A percentile compares a stretch with the other conserved stretches of the same genome.
phyloP scores from a whole-genome alignment of 345 rosid species.

The Aethionema arabicum region DNA sequence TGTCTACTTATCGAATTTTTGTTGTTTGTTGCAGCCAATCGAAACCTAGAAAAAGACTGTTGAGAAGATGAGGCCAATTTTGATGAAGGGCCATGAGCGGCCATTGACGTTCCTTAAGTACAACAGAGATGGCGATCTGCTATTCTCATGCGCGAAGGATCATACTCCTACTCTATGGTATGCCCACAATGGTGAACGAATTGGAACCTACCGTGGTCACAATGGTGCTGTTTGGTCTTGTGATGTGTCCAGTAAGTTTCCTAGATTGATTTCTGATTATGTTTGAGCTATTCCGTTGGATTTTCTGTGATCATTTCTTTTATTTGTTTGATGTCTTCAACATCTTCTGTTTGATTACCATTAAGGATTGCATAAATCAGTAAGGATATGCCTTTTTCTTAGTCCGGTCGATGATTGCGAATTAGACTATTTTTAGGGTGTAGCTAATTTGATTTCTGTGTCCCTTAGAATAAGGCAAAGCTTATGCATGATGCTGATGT shows the following conservation, averaged over 20 bases:
- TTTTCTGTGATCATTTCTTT: too few relatives aligned
- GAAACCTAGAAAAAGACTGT: background rate
- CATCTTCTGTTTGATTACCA: too few relatives aligned
- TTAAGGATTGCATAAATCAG: too few relatives aligned
- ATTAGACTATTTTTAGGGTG: constrained; percentile 1
- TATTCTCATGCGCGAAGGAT: constrained; percentile 95
- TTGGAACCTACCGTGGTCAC: constrained; percentile 96
- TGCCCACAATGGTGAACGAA: constrained; percentile 93
- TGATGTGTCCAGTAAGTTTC: constrained; percentile 66
- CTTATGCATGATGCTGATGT: too few relatives aligned
- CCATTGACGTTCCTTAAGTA: constrained; percentile 86
- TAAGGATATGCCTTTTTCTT: too few relatives aligned
- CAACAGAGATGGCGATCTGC: constrained; percentile 88
- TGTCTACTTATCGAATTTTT: too few relatives aligned
- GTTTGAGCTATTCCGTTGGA: too few relatives aligned
- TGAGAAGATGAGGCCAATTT: constrained; percentile 73
- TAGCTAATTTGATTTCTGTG: background rate
- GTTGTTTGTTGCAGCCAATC: background rate
- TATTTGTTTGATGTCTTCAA: too few relatives aligned
- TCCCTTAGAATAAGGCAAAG: too few relatives aligned
- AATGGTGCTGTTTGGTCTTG: constrained; percentile 98
- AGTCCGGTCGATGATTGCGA: background rate
- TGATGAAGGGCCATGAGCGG: constrained; percentile 99
- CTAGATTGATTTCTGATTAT: background rate
- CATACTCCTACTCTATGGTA: constrained; percentile 95